Evolutionary conservation across 2,329 filamentous ascomycete genomes (phyloP), one percentile per base, ranked within the genome.

Genomic region (Zasmidium angulare): DNA sequence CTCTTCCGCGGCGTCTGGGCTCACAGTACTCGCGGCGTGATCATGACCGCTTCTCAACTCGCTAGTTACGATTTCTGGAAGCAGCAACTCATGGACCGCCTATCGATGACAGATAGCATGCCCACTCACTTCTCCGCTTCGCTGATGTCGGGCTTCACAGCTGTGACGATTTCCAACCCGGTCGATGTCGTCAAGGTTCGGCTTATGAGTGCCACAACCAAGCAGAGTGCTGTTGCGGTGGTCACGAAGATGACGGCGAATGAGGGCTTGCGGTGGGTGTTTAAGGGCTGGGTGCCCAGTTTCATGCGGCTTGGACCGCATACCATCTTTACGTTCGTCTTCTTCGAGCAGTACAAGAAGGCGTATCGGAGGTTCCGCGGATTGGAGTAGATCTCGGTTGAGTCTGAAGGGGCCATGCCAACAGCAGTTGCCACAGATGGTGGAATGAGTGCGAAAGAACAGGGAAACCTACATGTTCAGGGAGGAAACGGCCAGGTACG

Each of bases 101-200:
- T 89, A 1, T 83, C 84, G 10, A 79, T 93, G 69, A 70, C 77
- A 29, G 84, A 96, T 69, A 86, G 83, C 62, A 80, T 91, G n/a
- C 81, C 82, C 4, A 91, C 90, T 14, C 91, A 96, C 74, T 91
- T 96, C 70, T 83, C 85, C 0, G 88, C 91, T 1, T 90, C 86
- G 0, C 86, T 95, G 68, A 76, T 93, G 60, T 90, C 90, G 1
- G 91, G 91, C 11, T 86, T 96, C 61, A 88, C 92, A 4, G 91
- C 91, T 3, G 93, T 91, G 1, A 95, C 91, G 0, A 84, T 93
- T 12, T 95, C 90, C 66, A 91, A 87, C 58, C 91, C 91, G 0
- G 87, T 96, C 53, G 91, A 96, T 74, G 91, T 96, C 26, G 87
- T 96, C 77, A 96, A 96, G 81, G 96, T 91, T 10, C 82, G 90